Base-by-base conservation (phyloP, 345 rosid species). In the Pseudoturritis turrita region DNA sequence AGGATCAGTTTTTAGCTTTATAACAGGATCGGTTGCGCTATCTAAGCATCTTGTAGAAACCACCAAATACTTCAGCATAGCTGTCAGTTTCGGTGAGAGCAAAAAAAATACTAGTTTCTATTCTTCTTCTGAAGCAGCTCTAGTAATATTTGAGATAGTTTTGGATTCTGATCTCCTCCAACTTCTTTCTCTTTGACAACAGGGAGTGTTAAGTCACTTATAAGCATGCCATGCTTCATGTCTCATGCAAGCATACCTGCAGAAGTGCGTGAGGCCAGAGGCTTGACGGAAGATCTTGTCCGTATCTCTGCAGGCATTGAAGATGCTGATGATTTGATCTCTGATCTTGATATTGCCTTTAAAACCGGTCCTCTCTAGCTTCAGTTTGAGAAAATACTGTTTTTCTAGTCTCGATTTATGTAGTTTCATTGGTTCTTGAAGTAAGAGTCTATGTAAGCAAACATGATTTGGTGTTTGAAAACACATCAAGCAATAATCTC, bases 191-290 rank as follows among this genome's bases (percentile, higher is more conserved):
- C 6, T 78, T 60, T 50, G 71, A n/a, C 57, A 33, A 47, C 11
- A 95, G 98, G 99, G 62, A 89, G 97, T 65, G 98, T 95, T 45
- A 95, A 95, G 80, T 95, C 96, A 49, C 96, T 95, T 43, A 89
- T 95, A 77, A 91, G 97, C 88, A 76, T 95, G 97, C 98, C 98
- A 3, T 89, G 99, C 83, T 95, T 91, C 78, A 95, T 95, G 99
- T 95, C 98, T 17, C 98, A 95, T 77, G 97, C 98, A 45, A 88
- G 92, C 74, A 91, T 91, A 78, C 98, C 99, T 0, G 82, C 86
- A 7, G 78, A 74, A 12, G 96, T 91, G 2, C 89, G 96, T 0
- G 89, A 88, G 64, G 94, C 98, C n/a, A 81, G 99, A 77, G 99
- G 98, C 67, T 81, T 95, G 62, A 89, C 88, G 0, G 92, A 89